Evolutionary conservation across 1,139 yeast species (phyloP), one percentile per base, ranked within the genome.

Genomic region (Magnusiomyces suaveolens): DNA sequence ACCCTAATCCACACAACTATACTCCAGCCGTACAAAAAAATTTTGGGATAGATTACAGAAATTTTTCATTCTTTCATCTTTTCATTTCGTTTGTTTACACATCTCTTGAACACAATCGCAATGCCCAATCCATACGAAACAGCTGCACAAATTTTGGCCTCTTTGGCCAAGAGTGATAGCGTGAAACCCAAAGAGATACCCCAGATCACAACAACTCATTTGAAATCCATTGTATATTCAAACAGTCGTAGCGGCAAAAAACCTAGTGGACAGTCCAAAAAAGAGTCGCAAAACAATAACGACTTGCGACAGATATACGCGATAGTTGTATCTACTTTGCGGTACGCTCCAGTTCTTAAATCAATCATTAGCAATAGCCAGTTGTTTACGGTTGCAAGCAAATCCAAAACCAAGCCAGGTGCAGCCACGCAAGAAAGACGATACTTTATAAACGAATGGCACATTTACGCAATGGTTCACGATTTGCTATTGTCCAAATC

Each of bases 301-400:
- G 77, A 82, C 54, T 95, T 96, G 0, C 86, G 86, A 63, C 97
- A 89, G 65, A 72, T 90, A 2, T 88, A 76, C 72, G 97, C 97
- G 0, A 72, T 90, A 46, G 89, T 88, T 21, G 76, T 82, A 36
- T 86, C 95, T 8, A 82, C 96, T 0, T 72, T 87, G 63, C 82
- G 79, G 65, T 87, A 83, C 68, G 81, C 80, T 61, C 81, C 80
- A 18, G 80, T 80, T 60, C 75, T 90, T 49, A 70, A 74, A 53
- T 74, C 76, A 38, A 76, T 90, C 50, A 78, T 90, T 66, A 78
- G 78, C 60, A 82, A 82, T 56, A 77, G 95, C 20, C 81, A 81
- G 60, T 70, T 90, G 18, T 62, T 81, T 56, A 69, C 72, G 20
- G 12, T 29, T 8, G 12, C 36, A 48, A 39, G 43, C 6, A 39